Percentiles rank a stretch among this genome's conserved stretches.
These are phyloP conservation scores for Monosporascus ibericus DNA, from an alignment of 2,329 filamentous ascomycete genomes.

Conservation along the genomic window DNA sequence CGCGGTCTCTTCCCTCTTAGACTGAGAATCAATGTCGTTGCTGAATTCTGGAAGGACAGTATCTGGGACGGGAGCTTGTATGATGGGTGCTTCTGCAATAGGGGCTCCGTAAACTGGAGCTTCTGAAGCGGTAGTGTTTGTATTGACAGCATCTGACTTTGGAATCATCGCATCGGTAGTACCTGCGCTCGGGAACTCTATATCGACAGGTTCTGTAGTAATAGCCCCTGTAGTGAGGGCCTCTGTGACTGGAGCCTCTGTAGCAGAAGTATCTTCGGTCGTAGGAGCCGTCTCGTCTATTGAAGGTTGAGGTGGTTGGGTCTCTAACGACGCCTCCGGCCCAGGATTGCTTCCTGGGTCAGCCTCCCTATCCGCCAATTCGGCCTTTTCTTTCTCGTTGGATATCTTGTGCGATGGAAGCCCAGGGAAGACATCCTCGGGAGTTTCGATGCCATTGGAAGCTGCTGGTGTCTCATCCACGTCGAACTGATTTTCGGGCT, in stretches of 20 bases:
- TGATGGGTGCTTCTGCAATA: too few relatives aligned
- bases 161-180: background rate
- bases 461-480: constrained; percentile 25
- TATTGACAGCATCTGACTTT: too few relatives aligned
- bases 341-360: background rate
- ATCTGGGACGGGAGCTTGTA: background rate
- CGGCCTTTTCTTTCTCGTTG: constrained; percentile 31
- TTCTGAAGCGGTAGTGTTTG: too few relatives aligned
- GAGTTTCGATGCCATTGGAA: background rate
- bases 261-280: background rate
- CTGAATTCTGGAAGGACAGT: background rate
- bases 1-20: constrained; percentile 2
- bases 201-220: background rate
- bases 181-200: background rate
- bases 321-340: background rate
- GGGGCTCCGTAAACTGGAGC: background rate
- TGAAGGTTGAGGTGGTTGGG: background rate
- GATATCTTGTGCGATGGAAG: constrained; percentile 25
- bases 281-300: background rate
- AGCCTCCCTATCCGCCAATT: background rate
- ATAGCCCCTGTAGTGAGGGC: background rate
- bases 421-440: constrained; percentile 4
- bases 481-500: constrained; percentile 1
- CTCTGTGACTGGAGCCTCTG: background rate
- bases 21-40: constrained; percentile 2